Evolutionary conservation across 495 filamentous ascomycete species (phyloP), one percentile per base, ranked within the genome.

Genomic region (Penicillium pulvis): DNA sequence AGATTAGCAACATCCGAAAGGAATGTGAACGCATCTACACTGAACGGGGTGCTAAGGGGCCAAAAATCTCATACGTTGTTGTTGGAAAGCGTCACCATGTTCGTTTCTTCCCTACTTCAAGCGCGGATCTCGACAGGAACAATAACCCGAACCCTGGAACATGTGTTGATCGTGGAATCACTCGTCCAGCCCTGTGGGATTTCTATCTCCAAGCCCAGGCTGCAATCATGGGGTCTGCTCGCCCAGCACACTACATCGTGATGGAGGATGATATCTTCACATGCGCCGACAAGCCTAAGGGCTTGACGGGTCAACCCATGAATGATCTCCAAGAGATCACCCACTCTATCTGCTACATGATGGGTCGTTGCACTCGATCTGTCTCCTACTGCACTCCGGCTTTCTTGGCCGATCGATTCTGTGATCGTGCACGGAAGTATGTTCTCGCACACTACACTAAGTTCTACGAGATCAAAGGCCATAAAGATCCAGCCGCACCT

Each of bases 31-130:
- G 26, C 6, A 20, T 19, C 42, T 45, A 53, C 19, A 19, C 3
- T 6, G 19, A 20, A 17, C 0, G 17, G 17, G 17, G 17, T 19
- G 6, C 2, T 49, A 50, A 2, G 24, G 47, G 65, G 2, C 87
- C 90, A 0, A 80, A 64, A 4, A 56, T 77, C 51, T 70, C 63
- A 2, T 59, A 76, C 31, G n/a, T 79, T 11, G 58, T 79, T 6
- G 70, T 89, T 1, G 90, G 89, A 28, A 97, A 97, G 72, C 84
- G 92, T n/a, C 92, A 97, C 54, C 90, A 96, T 58, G 93, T 90
- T 0, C 87, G 92, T 0, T 93, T 96, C 75, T 95, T 85, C 66
- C 82, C 83, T 0, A 81, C 77, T 0, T 70, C 77, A 2, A 81
- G 6, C 82, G 82, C 35, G 88, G 73, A 79, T 0, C 76, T 81